Conservation (phyloP, 495 filamentous ascomycete species). For the Aspergillus ostianus region DNA sequence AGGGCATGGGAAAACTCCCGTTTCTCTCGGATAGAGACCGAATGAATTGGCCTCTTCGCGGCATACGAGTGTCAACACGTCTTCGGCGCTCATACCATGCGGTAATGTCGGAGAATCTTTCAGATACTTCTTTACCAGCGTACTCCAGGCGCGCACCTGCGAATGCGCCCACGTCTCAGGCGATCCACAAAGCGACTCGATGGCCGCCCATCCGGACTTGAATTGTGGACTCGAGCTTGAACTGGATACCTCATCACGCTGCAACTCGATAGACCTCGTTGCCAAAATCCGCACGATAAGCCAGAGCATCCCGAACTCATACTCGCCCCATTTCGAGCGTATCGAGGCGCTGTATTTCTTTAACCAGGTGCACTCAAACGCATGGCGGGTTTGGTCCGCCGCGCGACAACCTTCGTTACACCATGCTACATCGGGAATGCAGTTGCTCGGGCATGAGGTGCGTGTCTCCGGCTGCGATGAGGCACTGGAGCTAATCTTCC, state of each 20-base stretch:
- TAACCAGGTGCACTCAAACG: constrained; percentile 39
- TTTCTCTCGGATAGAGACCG: constrained; percentile 41
- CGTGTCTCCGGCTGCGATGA: too few species aligned
- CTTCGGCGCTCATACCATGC: constrained; percentile 23
- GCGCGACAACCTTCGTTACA: constrained; percentile 27
- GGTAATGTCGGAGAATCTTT: constrained; percentile 16
- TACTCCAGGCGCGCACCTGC: constrained; percentile 30
- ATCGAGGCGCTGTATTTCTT: constrained; percentile 28
- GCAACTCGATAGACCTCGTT: constrained; percentile 22
- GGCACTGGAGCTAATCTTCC: constrained; percentile 6
- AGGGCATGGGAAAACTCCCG: constrained; percentile 24
- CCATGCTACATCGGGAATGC: constrained; percentile 35
- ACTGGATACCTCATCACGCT: neutral
- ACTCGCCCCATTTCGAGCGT: constrained; percentile 36
- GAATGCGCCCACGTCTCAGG: constrained; percentile 35
- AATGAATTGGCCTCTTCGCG: constrained; percentile 44
- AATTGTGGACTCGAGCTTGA: neutral
- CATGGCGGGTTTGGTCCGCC: constrained; percentile 28
- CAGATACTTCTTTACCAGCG: constrained; percentile 40
- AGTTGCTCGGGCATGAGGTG: constrained; percentile 25
- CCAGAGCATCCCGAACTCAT: constrained; percentile 43
- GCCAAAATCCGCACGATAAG: constrained; percentile 39
- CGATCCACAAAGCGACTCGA: constrained; percentile 37
- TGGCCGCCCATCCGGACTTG: constrained; percentile 30
- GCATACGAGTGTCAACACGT: constrained; percentile 34